Percentiles rank a stretch among this genome's conserved stretches.
Conservation (phyloP, 192 early-diverging fungal species). For the Backusella psychrophila region DNA sequence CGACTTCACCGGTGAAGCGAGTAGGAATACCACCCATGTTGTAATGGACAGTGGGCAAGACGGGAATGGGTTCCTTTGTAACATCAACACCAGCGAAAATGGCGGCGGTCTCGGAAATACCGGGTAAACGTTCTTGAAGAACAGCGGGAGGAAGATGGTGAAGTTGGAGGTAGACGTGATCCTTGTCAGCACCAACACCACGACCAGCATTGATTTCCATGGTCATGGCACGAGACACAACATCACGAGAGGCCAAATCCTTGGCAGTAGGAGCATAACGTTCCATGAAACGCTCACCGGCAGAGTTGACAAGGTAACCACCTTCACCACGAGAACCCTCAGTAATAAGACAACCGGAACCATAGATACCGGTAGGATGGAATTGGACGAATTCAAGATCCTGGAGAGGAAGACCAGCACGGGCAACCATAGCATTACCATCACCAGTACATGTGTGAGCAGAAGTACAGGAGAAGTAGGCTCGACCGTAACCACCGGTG, state of each 20-base stretch:
- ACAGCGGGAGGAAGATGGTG: conserved; percentile 92
- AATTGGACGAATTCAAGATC: conserved; percentile 99
- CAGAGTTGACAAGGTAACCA: conserved; percentile 92
- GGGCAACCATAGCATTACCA: conserved; percentile 98
- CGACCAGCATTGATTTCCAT: conserved; percentile 97
- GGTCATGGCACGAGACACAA: conserved; percentile 98
- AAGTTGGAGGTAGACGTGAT: conserved; percentile 96
- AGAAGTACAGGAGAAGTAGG: conserved; percentile 97
- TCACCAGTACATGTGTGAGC: conserved; percentile 99
- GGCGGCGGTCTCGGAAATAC: conserved; percentile 98
- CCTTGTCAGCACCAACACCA: conserved; percentile 93
- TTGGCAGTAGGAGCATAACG: conserved; percentile 98
- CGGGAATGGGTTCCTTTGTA: conserved; percentile 99
- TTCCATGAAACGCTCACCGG: conserved; percentile 99
- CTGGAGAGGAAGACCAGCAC: conserved; percentile 95
- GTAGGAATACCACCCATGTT: conserved; percentile 99
- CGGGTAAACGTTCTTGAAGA: conserved; percentile 89
- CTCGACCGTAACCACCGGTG: conserved; percentile 99
- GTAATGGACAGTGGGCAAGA: conserved; percentile 98
- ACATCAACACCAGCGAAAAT: conserved; percentile 99
- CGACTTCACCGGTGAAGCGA: conserved; percentile 93
- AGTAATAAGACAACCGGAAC: conserved; percentile 96
- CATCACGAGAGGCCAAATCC: conserved; percentile 98
- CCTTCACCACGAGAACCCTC: conserved; percentile 95
- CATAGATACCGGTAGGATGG: conserved; percentile 99